A percentile compares a stretch with the other conserved stretches of the same genome.
phyloP scores from a whole-genome alignment of 768 basidiomycete genomes.

The Kwoniella pini region DNA sequence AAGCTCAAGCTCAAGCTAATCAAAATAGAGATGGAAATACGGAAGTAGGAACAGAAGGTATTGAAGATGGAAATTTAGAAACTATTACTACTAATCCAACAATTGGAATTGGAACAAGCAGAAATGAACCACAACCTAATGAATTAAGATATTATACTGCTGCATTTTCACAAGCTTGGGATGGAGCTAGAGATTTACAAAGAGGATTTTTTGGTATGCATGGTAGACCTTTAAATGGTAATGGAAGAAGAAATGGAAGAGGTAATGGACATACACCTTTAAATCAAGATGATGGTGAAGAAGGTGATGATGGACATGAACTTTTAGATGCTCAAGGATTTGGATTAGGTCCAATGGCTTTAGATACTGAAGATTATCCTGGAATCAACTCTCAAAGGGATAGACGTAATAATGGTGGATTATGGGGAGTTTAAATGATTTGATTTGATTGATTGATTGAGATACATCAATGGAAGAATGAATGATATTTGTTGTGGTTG shows the following conservation, averaged over 20 bases:
- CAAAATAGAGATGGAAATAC: constrained; percentile 8
- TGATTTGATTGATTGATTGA: not conserved
- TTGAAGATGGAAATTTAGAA: constrained; percentile 23
- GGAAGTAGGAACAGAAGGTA: not conserved
- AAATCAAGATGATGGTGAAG: constrained; percentile 16
- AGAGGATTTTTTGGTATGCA: constrained; percentile 43
- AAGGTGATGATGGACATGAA: constrained; percentile 38
- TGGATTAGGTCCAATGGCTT: constrained; percentile 42
- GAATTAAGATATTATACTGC: constrained; percentile 34
- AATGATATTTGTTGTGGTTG: no score
- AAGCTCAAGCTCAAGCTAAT: constrained; percentile 34
- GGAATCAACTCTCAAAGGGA: not conserved
- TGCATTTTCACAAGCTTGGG: constrained; percentile 27
- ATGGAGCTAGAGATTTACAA: constrained; percentile 37
- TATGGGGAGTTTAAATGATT: constrained; percentile 20
- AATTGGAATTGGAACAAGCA: no score
- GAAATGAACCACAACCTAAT: constrained; percentile 19
- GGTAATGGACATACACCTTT: constrained; percentile 30
- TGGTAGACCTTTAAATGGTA: constrained; percentile 22
- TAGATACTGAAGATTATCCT: not conserved
- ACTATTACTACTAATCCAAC: constrained; percentile 1
- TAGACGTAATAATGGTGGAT: constrained; percentile 13
- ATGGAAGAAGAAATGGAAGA: constrained; percentile 8
- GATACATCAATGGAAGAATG: no score
- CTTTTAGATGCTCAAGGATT: constrained; percentile 47